Evolutionary conservation across 2,329 filamentous ascomycete species (phyloP), one percentile per base, ranked within the genome.

Genomic region (Alternaria gansuensis): DNA sequence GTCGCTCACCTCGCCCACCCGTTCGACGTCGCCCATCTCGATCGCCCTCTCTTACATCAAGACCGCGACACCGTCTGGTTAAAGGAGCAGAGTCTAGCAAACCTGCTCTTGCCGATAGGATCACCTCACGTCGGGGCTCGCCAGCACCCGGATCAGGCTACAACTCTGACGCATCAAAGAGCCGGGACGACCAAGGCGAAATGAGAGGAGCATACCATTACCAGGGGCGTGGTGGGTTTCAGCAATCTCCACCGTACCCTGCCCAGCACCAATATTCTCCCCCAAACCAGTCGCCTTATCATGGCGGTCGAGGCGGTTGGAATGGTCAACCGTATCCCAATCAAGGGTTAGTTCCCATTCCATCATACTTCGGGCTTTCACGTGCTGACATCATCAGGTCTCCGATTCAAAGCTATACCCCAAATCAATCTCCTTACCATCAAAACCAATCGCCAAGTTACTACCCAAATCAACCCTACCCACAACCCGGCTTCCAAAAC

Each of bases 221-320:
- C 26, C 75, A 75, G 51, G 73, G 74, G 29, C 71, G 81, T 36
- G 76, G 78, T 24, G 74, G 73, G 54, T 86, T 85, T 67, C 82
- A 82, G 24, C 82, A 84, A 45, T 87, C 87, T n/a, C 84, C 88
- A 37, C 83, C 85, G 53, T 85, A 86, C 66, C 79, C 81, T 63
- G 81, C 82, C 23, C 82, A 85, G 21, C 83, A 84, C 65, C 85
- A 87, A 65, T 83, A 83, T 44, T 89, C 88, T 17, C 86, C 88
- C n/a, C 83, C 83, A 59, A 81, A 82, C 9, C 84, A 85, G 41
- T 88, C 88, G 37, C 86, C 88, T 13, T 86, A 89, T 70, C 81
- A 81, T 36, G 79, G 79, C 62, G 81, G 81, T 48, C 81, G 86
- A 74, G 83, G 84, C 29, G 81, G 81, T 51, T 86, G 86, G 82